Evolutionary conservation across 83 land plant species (phyloP), one percentile per base, ranked within the genome.

Genomic region (Larix sibirica): DNA sequence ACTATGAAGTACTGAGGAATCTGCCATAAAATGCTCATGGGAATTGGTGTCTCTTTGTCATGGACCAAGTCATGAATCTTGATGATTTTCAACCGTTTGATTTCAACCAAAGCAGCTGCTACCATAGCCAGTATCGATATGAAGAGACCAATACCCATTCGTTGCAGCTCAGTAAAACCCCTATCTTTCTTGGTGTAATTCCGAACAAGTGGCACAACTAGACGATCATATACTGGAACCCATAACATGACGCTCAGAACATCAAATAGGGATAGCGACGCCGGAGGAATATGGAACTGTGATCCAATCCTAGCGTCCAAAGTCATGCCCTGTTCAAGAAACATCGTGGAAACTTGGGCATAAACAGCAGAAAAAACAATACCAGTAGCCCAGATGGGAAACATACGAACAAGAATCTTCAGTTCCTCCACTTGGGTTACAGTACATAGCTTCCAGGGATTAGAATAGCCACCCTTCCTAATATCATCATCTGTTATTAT

Each of bases 371-470:
- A 83, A n/a, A 90, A 86, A 86, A 92, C 82, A 9, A 94, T 90
- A 3, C 90, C 84, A 88, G 88, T 88, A 28, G 85, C 79, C 81
- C 93, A 85, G n/a, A 94, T 81, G 13, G 96, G 96, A 10, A 92
- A 54, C 5, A 94, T 80, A 42, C 80, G 89, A 14, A 94, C 0
- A 20, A 94, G 90, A 33, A 90, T 88, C 80, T 94, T 94, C 10
- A 94, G 88, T 85, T 94, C 96, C 70, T 94, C 96, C 5, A 90
- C 92, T 84, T 92, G 95, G 20, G 95, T 92, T 13, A 92, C 92
- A 1, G 95, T 90, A 85, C 94, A 94, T 18, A 92, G 90, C 70
- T 81, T 85, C 95, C 96, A 94, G 2, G 94, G 90, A 67, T 81
- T 91, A 31, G 90, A 89, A 88, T 71, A 54, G 3, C 23, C 58